Base-by-base conservation (phyloP, 345 rosid species). In the Cardamine resedifolia region DNA sequence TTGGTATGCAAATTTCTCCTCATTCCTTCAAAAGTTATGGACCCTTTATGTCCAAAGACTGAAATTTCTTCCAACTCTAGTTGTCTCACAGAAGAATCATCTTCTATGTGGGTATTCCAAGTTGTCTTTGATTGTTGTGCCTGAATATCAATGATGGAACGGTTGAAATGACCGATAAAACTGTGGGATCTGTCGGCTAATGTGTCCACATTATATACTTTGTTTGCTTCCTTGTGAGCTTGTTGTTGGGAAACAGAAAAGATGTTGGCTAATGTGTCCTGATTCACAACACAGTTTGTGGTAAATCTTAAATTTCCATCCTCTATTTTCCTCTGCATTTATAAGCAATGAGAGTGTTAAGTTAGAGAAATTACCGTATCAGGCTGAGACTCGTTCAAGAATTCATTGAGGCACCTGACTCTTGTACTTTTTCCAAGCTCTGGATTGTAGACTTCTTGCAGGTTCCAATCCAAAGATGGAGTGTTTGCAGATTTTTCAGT, bases 351-450 rank as follows among this genome's bases (percentile, higher is more conserved):
- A 19, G 56, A 66, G 33, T 57, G 44, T 31, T 47, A 19, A 45
- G 73, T 53, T 26, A 38, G 56, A 58, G 21, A 74, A 33, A 44
- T 78, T 81, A 91, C 95, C 83, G 72, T 77, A 61, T 91, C 89
- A 44, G 84, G 79, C 23, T 82, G 85, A 53, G 82, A 77, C 63
- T 87, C 96, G 77, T 83, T 72, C 77, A 90, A 76, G 75, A 84
- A 74, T 45, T 90, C 91, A 65, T 82, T 78, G 51, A 90, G 82
- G 77, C 81, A 47, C 66, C 71, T 85, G 75, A 38, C 67, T 63
- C 80, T 85, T 69, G 66, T 27, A 45, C 64, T 79, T 14, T 18
- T 77, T 27, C 78, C 76, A 34, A 30, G 48, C 68, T 68, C 68
- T 70, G 21, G 66, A n/a, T 44, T 59, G 45, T 60, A 61, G 62